These are phyloP conservation scores for Camellia oleifera DNA, from an alignment of 179 eudicot species.

Conservation along the genomic window DNA sequence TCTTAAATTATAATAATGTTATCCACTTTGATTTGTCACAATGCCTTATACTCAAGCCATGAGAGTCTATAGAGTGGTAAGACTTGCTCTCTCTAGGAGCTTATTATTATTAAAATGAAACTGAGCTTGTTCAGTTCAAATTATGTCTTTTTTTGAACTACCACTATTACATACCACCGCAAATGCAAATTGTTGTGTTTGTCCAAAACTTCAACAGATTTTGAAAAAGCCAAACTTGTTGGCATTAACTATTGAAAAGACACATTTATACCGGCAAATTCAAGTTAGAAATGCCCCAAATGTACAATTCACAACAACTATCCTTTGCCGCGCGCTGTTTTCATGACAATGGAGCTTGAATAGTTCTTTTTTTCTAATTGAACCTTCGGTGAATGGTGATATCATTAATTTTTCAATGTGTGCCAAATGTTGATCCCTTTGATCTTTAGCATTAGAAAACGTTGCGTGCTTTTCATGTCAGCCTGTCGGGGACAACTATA, in stretches of 20 bases:
- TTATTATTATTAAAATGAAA: too few species aligned
- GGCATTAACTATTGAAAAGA: not conserved
- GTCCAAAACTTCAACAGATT: not conserved
- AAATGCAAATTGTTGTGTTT: too few species aligned
- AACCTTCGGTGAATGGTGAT: not conserved
- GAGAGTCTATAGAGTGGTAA: too few species aligned
- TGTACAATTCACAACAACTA: not conserved
- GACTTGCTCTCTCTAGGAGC: too few species aligned
- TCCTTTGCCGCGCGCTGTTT: not conserved
- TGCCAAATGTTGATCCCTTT: not conserved
- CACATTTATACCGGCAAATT: not conserved
- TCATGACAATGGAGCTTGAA: not conserved
- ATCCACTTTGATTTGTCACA: too few species aligned
- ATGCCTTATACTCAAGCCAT: too few species aligned
- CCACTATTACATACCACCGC: too few species aligned
- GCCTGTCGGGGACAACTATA: not conserved
- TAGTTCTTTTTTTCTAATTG: not conserved
- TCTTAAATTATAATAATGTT: too few species aligned
- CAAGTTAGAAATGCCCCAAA: constrained; percentile 5
- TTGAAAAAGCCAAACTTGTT: not conserved
- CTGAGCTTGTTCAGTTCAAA: too few species aligned
- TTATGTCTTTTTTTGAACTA: too few species aligned
- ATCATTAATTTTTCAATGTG: too few species aligned
- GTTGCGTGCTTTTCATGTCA: not conserved
- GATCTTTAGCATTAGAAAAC: not conserved